A percentile compares a stretch with the other conserved stretches of the same genome.
phyloP scores from a whole-genome alignment of 768 basidiomycete genomes.

The Nevesoporus exiguus region DNA sequence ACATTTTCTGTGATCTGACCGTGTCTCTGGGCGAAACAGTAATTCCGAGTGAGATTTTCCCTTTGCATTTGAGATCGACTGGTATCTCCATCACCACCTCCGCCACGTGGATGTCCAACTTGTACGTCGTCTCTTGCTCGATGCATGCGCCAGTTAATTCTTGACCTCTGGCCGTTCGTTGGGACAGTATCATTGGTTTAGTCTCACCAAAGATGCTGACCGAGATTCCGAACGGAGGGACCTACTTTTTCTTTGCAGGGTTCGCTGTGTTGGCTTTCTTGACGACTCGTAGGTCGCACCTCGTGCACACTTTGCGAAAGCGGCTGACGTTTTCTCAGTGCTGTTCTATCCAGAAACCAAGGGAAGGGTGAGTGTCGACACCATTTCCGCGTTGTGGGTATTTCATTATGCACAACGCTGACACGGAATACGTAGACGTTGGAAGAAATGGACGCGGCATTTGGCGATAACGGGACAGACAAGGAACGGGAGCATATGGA shows the following conservation, averaged over 20 bases:
- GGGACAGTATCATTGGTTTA: conserved; percentile 25
- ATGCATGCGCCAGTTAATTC: not conserved
- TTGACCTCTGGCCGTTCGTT: not conserved
- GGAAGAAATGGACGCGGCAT: conserved; percentile 33
- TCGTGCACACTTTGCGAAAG: not conserved
- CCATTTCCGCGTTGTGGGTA: too few species aligned
- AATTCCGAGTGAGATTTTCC: conserved; percentile 40
- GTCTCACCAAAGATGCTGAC: conserved; percentile 29
- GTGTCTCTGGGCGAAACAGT: conserved; percentile 25
- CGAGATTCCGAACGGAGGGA: conserved; percentile 19
- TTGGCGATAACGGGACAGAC: conserved; percentile 29
- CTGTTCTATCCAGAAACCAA: conserved; percentile 32
- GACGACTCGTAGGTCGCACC: conserved; percentile 23
- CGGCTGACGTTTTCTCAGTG: conserved; percentile 13
- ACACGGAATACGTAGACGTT: conserved; percentile 22
- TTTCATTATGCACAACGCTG: not conserved
- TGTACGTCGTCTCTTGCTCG: conserved; percentile 15
- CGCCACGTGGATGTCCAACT: conserved; percentile 40
- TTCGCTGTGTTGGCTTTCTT: conserved; percentile 27
- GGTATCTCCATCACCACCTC: conserved; percentile 43
- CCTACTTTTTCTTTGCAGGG: conserved; percentile 31
- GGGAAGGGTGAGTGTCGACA: conserved; percentile 26
- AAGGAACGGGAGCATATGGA: conserved; percentile 27
- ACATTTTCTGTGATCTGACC: not conserved
- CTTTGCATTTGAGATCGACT: conserved; percentile 39